phyloP scores from a whole-genome alignment of 495 filamentous ascomycete species.

The Talaromyces adpressus region DNA sequence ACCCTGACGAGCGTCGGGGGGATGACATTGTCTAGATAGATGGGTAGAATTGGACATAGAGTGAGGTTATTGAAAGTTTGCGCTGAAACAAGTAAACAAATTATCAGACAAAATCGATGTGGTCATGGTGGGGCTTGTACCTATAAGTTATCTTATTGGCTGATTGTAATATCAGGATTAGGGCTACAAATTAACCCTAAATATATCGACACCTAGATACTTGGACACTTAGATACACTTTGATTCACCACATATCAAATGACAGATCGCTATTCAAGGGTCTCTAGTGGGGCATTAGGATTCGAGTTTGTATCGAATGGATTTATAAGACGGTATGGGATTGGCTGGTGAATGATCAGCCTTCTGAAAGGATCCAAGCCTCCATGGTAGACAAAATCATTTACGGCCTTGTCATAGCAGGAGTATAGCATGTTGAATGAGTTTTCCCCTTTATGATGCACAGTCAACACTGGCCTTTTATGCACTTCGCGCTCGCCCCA shows the following conservation, averaged over 20 bases:
- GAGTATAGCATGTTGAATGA: background rate
- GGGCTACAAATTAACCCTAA: background rate
- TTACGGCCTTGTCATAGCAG: constrained; percentile 3
- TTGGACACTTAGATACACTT: background rate
- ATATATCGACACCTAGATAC: no score
- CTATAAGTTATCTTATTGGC: background rate
- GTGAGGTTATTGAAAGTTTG: background rate
- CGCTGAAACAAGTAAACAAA: background rate
- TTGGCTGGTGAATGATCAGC: no score
- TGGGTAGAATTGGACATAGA: background rate
- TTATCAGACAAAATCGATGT: background rate
- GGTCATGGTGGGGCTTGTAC: background rate
- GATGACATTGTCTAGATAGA: background rate
- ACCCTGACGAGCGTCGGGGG: background rate
- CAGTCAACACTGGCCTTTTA: background rate
- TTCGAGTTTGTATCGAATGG: no score
- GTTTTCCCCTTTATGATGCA: background rate
- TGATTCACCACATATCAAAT: background rate
- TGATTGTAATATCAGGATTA: background rate
- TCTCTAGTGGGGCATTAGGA: background rate
- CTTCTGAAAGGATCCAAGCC: background rate
- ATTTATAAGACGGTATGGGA: no score
- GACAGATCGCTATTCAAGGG: background rate
- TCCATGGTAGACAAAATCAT: background rate
- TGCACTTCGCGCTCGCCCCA: background rate